These are phyloP conservation scores for Nemania abortiva DNA, from an alignment of 2,329 filamentous ascomycete species.

Conservation along the genomic window DNA sequence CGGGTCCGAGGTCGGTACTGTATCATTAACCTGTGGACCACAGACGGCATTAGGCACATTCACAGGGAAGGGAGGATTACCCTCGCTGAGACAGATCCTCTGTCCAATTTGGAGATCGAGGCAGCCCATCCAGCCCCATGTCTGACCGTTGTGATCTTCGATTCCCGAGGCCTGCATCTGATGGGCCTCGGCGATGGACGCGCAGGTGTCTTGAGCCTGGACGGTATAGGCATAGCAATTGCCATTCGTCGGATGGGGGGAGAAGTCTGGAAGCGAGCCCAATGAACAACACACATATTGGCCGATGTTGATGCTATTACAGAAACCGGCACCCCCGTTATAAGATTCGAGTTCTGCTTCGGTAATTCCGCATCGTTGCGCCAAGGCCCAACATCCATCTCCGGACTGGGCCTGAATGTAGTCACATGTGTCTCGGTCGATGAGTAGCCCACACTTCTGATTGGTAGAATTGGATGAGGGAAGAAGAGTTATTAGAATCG, in stretches of 20 bases:
- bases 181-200: slow-evolving; percentile 44
- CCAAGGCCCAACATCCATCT: too few relatives aligned
- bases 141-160: slow-evolving; percentile 37
- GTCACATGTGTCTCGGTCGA: too few relatives aligned
- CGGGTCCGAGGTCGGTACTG: background rate
- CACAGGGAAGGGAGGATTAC: slow-evolving; percentile 40
- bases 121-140: slow-evolving; percentile 37
- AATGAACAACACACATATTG: too few relatives aligned
- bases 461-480: background rate
- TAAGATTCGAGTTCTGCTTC: too few relatives aligned
- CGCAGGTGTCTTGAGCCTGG: slow-evolving; percentile 52
- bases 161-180: slow-evolving; percentile 34
- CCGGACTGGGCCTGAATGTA: too few relatives aligned
- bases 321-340: too few relatives aligned
- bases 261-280: too few relatives aligned
- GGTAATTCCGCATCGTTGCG: too few relatives aligned
- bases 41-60: slow-evolving; percentile 40
- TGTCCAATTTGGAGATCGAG: slow-evolving; percentile 27
- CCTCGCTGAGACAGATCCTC: slow-evolving; percentile 44
- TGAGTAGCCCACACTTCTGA: too few relatives aligned
- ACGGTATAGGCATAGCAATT: slow-evolving; percentile 53
- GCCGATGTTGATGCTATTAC: too few relatives aligned
- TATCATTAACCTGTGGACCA: slow-evolving; percentile 35
- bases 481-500: background rate
- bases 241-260: too few relatives aligned